Percentiles rank a stretch among this genome's conserved stretches.
Evolutionary conservation across 2,329 filamentous ascomycete genomes (phyloP).

Genomic region (Colletotrichum cordylinicola): DNA sequence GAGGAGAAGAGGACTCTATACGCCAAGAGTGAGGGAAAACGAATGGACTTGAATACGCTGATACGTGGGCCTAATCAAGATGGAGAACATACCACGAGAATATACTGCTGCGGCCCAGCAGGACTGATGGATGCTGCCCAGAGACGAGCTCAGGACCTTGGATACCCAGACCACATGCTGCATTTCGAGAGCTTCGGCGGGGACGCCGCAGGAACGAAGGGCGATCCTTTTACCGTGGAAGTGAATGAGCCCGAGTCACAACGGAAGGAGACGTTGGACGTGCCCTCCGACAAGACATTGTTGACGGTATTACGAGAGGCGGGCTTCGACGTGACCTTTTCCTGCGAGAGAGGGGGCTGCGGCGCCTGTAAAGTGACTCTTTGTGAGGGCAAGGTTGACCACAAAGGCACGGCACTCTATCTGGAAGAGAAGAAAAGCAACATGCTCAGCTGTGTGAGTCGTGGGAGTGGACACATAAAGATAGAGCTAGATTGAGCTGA

Average conservation of each 20-base stretch:
- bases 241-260: neutral
- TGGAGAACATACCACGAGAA: neutral
- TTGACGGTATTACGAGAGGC: neutral
- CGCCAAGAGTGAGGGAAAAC: neutral
- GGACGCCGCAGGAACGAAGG: neutral
- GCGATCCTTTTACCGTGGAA: neutral
- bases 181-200: neutral
- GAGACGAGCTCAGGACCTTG: neutral
- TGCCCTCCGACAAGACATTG: neutral
- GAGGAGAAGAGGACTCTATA: neutral
- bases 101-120: neutral
- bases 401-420: neutral
- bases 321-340: neutral
- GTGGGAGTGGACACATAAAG: neutral
- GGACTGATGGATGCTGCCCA: neutral
- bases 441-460: neutral
- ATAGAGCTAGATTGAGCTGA: neutral
- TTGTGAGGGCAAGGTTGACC: neutral
- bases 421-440: neutral
- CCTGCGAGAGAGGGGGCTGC: neutral
- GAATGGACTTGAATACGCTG: neutral
- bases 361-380: neutral
- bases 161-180: neutral
- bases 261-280: neutral
- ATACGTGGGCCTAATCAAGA: neutral